Evolutionary conservation across 495 filamentous ascomycete species (phyloP).

Genomic region (Neurospora intermedia): DNA sequence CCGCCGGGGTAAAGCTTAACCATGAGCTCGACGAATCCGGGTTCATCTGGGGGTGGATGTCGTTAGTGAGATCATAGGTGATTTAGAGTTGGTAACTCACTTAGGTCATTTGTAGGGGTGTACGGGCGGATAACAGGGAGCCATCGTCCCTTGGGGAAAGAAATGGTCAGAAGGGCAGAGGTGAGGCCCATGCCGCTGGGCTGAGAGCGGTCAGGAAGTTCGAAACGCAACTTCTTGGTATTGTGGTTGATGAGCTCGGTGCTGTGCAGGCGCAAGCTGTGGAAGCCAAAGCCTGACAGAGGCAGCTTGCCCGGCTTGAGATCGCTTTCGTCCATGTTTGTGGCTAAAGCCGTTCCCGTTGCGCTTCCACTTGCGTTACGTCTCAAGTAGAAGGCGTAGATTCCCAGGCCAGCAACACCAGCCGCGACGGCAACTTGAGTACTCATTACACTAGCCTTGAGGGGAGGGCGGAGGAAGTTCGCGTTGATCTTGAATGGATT

Average conservation of each 20-base stretch:
- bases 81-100: slow-evolving; percentile 20
- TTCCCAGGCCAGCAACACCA: slow-evolving; percentile 20
- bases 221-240: slow-evolving; percentile 53
- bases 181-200: slow-evolving; percentile 43
- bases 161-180: slow-evolving; percentile 46
- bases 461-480: slow-evolving; percentile 6
- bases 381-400: slow-evolving; percentile 16
- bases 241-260: slow-evolving; percentile 52
- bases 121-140: slow-evolving; percentile 48
- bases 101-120: slow-evolving; percentile 44
- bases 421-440: slow-evolving; percentile 17
- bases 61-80: too few relatives aligned
- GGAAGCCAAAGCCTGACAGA: slow-evolving; percentile 24
- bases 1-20: slow-evolving; percentile 57
- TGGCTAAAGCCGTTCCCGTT: not conserved
- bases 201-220: slow-evolving; percentile 39
- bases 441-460: slow-evolving; percentile 17
- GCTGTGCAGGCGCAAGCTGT: slow-evolving; percentile 34
- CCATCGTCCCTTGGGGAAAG: slow-evolving; percentile 41
- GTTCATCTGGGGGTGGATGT: slow-evolving; percentile 29
- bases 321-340: not conserved
- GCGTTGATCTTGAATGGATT: not conserved
- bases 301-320: slow-evolving; percentile 12
- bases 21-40: slow-evolving; percentile 46
- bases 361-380: not conserved